These are phyloP conservation scores for Cystobasidium slooffiae DNA, from an alignment of 1,284 basidiomycete genomes.

Conservation along the genomic window DNA sequence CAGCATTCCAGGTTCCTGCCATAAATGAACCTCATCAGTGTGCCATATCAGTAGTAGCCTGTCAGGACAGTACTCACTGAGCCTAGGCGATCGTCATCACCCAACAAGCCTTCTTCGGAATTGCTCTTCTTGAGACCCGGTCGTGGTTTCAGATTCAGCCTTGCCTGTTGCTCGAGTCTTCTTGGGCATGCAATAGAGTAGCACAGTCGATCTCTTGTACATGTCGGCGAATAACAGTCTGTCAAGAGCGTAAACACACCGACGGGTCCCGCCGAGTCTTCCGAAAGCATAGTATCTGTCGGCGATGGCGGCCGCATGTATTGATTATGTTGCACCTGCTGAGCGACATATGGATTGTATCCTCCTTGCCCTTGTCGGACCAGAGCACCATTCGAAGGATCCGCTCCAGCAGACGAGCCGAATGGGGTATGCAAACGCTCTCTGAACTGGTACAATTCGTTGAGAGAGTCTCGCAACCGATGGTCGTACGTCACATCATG, in stretches of 20 bases:
- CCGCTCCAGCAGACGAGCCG: slow-evolving; percentile 42
- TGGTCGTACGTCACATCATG: slow-evolving; percentile 99
- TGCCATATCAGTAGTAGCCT: background rate
- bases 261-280: slow-evolving; percentile 72
- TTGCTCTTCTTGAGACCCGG: slow-evolving; percentile 79
- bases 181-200: slow-evolving; percentile 97
- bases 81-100: slow-evolving; percentile 62
- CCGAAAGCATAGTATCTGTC: slow-evolving; percentile 56
- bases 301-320: slow-evolving; percentile 51
- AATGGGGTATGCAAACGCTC: slow-evolving; percentile 53
- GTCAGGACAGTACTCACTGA: slow-evolving; percentile 14
- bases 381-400: background rate
- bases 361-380: background rate
- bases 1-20: slow-evolving; percentile 82
- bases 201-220: slow-evolving; percentile 87
- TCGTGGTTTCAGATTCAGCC: slow-evolving; percentile 88
- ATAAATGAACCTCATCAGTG: slow-evolving; percentile 7
- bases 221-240: slow-evolving; percentile 98
- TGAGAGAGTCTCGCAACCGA: slow-evolving; percentile 82
- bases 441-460: slow-evolving; percentile 91
- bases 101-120: slow-evolving; percentile 69
- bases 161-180: slow-evolving; percentile 88
- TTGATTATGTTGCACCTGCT: slow-evolving; percentile 28
- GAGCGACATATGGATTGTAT: slow-evolving; percentile 19
- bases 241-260: slow-evolving; percentile 97